phyloP scores from a whole-genome alignment of 805 yeast genomes.

The Saturnispora ahearnii region DNA sequence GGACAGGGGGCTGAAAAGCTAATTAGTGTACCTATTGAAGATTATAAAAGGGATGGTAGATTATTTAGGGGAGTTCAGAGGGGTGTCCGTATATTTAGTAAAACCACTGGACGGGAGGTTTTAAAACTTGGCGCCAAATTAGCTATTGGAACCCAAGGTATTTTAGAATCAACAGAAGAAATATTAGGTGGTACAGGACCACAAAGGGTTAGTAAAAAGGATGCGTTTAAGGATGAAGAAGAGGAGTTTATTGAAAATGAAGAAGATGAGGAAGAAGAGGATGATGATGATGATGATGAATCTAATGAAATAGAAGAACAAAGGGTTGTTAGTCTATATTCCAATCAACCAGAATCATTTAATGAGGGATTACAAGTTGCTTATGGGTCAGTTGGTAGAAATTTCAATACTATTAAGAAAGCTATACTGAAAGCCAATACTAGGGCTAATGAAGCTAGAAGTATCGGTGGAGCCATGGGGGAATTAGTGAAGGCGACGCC shows the following conservation, averaged over 20 bases:
- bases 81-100: slow-evolving; percentile 66
- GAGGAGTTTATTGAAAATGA: slow-evolving; percentile 24
- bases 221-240: slow-evolving; percentile 13
- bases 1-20: slow-evolving; percentile 73
- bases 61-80: slow-evolving; percentile 61
- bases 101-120: slow-evolving; percentile 70
- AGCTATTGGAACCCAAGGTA: slow-evolving; percentile 80
- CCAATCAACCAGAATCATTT: slow-evolving; percentile 70
- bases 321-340: slow-evolving; percentile 57
- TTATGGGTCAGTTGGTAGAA: slow-evolving; percentile 59
- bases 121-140: slow-evolving; percentile 74
- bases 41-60: slow-evolving; percentile 66
- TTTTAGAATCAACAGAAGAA: slow-evolving; percentile 73
- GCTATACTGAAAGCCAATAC: slow-evolving; percentile 52
- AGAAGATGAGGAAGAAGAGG: slow-evolving; percentile 23
- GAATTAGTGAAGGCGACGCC: slow-evolving; percentile 74
- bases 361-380: slow-evolving; percentile 73
- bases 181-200: slow-evolving; percentile 68
- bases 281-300: slow-evolving; percentile 21
- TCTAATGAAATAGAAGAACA: slow-evolving; percentile 17
- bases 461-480: slow-evolving; percentile 55
- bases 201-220: slow-evolving; percentile 6
- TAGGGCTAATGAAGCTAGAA: slow-evolving; percentile 55
- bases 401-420: slow-evolving; percentile 54
- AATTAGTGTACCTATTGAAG: slow-evolving; percentile 63